A percentile compares a stretch with the other conserved stretches of the same genome.
Evolutionary conservation across 345 rosid species (phyloP).

Genomic region (Hypericum perforatum): DNA sequence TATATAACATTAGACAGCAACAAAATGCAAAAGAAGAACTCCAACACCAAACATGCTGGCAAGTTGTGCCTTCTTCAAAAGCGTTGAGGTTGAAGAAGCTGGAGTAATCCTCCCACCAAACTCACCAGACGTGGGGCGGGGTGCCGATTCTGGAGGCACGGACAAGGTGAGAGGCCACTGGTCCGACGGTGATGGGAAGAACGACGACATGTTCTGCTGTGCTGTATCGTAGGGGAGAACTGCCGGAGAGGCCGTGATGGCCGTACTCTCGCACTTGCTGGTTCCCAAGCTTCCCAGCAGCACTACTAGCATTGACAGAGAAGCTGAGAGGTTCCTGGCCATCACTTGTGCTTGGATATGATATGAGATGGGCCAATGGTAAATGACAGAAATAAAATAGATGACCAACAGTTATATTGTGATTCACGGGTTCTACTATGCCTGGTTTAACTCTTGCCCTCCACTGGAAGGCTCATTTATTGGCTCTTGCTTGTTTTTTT

Average conservation of each 20-base stretch:
- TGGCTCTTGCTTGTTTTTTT: constrained; percentile 2
- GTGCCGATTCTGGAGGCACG: constrained; percentile 31
- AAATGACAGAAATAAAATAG: constrained; percentile 4
- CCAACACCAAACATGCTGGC: constrained; percentile 14
- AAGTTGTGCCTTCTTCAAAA: neutral
- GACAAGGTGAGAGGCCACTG: constrained; percentile 22
- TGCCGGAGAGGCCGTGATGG: constrained; percentile 48
- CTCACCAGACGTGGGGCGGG: constrained; percentile 42
- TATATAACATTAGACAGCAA: too few relatives aligned
- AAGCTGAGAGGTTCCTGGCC: too few relatives aligned
- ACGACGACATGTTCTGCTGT: constrained; percentile 53
- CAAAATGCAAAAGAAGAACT: constrained; percentile 6
- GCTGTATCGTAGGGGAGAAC: constrained; percentile 39
- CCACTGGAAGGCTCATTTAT: neutral
- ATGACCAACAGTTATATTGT: constrained; percentile 2
- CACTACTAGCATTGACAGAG: neutral
- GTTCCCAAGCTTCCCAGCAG: constrained; percentile 16
- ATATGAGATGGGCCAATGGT: neutral
- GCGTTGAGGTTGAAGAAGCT: constrained; percentile 16
- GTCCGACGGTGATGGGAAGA: constrained; percentile 48
- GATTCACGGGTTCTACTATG: constrained; percentile 26
- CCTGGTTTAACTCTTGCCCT: constrained; percentile 8
- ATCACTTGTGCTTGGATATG: constrained; percentile 1
- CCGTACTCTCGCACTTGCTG: constrained; percentile 19
- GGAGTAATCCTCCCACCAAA: constrained; percentile 38